These are phyloP conservation scores for Purshia tridentata DNA, from an alignment of 306 rosid species.

Conservation along the genomic window DNA sequence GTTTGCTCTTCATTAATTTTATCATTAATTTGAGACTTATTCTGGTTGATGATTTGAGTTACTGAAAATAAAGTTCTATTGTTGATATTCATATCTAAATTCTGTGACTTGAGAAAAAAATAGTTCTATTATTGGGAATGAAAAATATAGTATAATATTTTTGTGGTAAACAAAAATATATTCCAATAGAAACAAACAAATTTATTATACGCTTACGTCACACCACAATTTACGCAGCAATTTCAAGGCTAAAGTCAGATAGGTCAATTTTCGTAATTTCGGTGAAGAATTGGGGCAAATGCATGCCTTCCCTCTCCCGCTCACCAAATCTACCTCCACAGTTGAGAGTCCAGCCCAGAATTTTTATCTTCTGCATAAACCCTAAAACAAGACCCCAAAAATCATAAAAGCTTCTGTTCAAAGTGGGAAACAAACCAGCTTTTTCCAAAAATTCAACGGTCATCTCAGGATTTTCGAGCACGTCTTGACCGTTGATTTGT, in stretches of 20 bases:
- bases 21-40: too few relatives aligned
- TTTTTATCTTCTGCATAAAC: slow-evolving; percentile 15
- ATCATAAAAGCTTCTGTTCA: background rate
- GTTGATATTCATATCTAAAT: too few relatives aligned
- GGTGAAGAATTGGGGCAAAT: background rate
- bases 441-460: background rate
- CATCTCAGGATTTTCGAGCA: slow-evolving; percentile 7
- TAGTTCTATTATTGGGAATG: too few relatives aligned
- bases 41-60: too few relatives aligned
- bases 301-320: slow-evolving; percentile 23
- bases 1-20: too few relatives aligned
- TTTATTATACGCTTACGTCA: slow-evolving; percentile 27
- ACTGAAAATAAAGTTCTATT: too few relatives aligned
- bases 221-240: background rate
- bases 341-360: background rate
- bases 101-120: too few relatives aligned
- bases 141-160: background rate
- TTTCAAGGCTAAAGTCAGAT: background rate
- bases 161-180: background rate
- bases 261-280: slow-evolving; percentile 21
- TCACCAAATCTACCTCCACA: slow-evolving; percentile 13
- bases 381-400: slow-evolving; percentile 26
- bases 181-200: slow-evolving; percentile 19
- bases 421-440: background rate
- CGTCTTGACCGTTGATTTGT: slow-evolving; percentile 15